Base-by-base conservation (phyloP, 139 green algal species). In the Chlamydomonas urium region DNA sequence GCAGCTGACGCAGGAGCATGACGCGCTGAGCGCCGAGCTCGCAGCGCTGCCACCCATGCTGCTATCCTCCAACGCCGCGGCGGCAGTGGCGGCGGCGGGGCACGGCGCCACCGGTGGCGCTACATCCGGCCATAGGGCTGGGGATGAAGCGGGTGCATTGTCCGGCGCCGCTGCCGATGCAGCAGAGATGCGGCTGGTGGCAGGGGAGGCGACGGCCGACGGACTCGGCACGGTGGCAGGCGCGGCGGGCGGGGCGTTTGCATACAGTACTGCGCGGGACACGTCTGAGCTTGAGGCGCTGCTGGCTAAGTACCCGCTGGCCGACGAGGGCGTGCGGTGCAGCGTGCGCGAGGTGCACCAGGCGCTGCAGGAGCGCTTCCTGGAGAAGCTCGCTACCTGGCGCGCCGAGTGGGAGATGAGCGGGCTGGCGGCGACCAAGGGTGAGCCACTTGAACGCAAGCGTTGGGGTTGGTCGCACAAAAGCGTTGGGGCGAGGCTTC, bases 281-380 rank as follows among this genome's bases (percentile, higher is more conserved):
- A 37, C 26, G 10, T 8, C 56, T 32, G 56, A 65, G 56, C 56
- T 65, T 29, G 56, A 65, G 56, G 28, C 8, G 8, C 26, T 65
- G 10, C 10, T 65, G 8, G 10, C 56, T 37, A 8, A 17, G 10
- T 65, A 65, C 28, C 19, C 56, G 10, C 28, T 65, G 19, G 14
- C 56, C 19, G 14, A 8, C 56, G 28, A 8, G 8, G 28, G 28
- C 28, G 56, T 65, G 8, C 17, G 24, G 56, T 14, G n/a, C 26
- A 32, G 56, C 28, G 42, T 67, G 24, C 60, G 60, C 29, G 60
- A 45, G 17, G 60, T 67, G n/a, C 60, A 67, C 29, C n/a, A 31
- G 10, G 26, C 60, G n/a, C 26, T 45, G 5, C 32, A 42, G 33
- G 31, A 47, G 29, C 60, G 60, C 10, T 42, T 67, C 14, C 10